Conservation (phyloP, 768 basidiomycete species). For the Amanita polypyramis region DNA sequence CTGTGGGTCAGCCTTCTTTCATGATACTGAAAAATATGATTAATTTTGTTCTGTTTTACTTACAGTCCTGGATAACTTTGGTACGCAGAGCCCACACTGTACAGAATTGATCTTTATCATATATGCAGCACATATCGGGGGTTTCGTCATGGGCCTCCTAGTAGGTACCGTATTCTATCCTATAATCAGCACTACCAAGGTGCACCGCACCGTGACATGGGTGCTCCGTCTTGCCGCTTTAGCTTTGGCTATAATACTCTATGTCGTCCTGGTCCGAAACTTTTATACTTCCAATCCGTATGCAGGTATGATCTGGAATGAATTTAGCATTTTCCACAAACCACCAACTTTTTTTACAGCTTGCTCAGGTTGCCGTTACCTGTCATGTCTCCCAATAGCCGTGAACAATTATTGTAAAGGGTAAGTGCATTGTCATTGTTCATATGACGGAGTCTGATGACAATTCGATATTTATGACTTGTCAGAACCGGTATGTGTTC, state of each 20-base stretch:
- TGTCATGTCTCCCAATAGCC: constrained; percentile 79
- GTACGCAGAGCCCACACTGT: constrained; percentile 22
- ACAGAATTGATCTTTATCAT: constrained; percentile 1
- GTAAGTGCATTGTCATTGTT: constrained; percentile 18
- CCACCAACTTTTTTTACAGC: constrained; percentile 30
- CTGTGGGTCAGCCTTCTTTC: constrained; percentile 32
- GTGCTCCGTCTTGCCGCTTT: constrained; percentile 61
- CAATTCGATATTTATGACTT: neutral
- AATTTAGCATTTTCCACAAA: neutral
- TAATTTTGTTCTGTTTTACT: neutral
- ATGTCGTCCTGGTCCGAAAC: constrained; percentile 73
- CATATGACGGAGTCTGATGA: constrained; percentile 4
- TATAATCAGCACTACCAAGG: constrained; percentile 70
- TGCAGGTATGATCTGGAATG: constrained; percentile 41
- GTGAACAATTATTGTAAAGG: constrained; percentile 61
- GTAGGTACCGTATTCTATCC: constrained; percentile 82
- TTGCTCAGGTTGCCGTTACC: constrained; percentile 79
- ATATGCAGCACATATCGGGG: constrained; percentile 69
- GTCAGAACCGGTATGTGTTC: constrained; percentile 24
- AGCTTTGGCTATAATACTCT: constrained; percentile 69
- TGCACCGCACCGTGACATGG: constrained; percentile 68
- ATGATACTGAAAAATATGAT: neutral
- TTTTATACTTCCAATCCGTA: constrained; percentile 87
- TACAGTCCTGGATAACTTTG: constrained; percentile 84
- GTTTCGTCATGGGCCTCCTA: constrained; percentile 77